A percentile compares a stretch with the other conserved stretches of the same genome.
These are phyloP conservation scores for Epithemia pelagica DNA, from an alignment of 108 stramenopile species.

Conservation along the genomic window DNA sequence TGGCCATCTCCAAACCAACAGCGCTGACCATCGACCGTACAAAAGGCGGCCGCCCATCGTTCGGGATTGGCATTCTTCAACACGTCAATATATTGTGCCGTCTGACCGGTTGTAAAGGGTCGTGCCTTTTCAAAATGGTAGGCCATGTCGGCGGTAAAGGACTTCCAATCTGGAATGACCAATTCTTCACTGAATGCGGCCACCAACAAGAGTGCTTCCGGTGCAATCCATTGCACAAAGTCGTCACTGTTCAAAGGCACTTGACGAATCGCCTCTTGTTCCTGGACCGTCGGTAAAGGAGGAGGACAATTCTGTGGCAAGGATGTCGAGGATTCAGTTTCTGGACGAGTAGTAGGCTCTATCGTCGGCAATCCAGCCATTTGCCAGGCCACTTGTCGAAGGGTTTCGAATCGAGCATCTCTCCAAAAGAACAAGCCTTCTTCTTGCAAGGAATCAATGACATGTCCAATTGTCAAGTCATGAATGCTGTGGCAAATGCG, in stretches of 20 bases:
- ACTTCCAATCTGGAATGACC: conserved; percentile 17
- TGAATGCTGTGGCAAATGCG: background rate
- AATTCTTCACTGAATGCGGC: conserved; percentile 12
- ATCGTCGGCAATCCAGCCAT: background rate
- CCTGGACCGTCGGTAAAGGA: too few relatives aligned
- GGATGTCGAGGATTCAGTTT: background rate
- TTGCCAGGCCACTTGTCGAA: conserved; percentile 8
- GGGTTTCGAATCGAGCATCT: conserved; percentile 8
- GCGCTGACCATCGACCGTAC: conserved; percentile 28
- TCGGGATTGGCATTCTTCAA: conserved; percentile 22
- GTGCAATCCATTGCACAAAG: conserved; percentile 2
- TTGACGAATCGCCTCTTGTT: background rate
- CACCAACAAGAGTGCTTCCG: conserved; percentile 5
- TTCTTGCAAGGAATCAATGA: conserved; percentile 7
- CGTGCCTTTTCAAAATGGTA: conserved; percentile 2
- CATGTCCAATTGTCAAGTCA: conserved; percentile 1
- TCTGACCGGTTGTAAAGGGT: background rate
- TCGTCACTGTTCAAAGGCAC: background rate
- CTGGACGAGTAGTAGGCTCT: background rate
- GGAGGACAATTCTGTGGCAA: too few relatives aligned
- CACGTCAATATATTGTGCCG: conserved; percentile 29
- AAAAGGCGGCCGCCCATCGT: conserved; percentile 26
- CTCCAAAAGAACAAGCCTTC: conserved; percentile 22
- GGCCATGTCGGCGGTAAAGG: conserved; percentile 11
- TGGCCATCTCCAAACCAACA: conserved; percentile 14